Evolutionary conservation across 2,329 filamentous ascomycete species (phyloP), one percentile per base, ranked within the genome.

Genomic region (Pseudogymnoascus sp.): DNA sequence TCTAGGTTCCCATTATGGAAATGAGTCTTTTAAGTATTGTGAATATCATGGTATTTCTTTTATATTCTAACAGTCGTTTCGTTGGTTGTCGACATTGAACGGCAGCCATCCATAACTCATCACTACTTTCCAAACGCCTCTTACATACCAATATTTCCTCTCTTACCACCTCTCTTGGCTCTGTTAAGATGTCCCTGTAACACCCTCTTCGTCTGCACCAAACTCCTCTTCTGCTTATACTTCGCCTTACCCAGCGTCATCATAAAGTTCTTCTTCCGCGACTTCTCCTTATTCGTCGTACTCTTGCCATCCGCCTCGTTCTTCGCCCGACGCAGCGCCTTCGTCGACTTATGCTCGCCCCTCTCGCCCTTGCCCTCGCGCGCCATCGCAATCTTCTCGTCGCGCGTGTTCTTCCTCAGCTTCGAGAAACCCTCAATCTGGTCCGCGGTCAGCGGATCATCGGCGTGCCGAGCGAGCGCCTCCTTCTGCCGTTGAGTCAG

Each of bases 171-270:
- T 65, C 86, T 86, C 79, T 96, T 96, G 73, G 86, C 87, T 74
- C 93, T 84, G 63, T 93, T 87, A 28, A 93, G 83, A 76, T 98
- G 93, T 2, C 87, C 89, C 74, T 85, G 88, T 68, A 98, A 77
- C 37, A 92, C 85, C 78, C 89, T 91, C 72, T 85, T 85, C 67
- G 91, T 92, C 77, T 97, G 89, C 11, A 90, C 85, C 76, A 99
- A 79, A 84, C 91, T 96, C 72, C 93, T 84, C 87, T 97, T 97
- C 72, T 95, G 89, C 82, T 98, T 99, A 69, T 84, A 85, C 82
- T 95, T 96, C 10, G 95, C 95, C 81, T 99, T 98, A 64, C 93
- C 91, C 65, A 99, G 78, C 40, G 93, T 98, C 95, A 99, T 99
- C 71, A 99, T 75, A 78, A 99, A 96, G 77, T 99, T 99, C 89